Evolutionary conservation across 164 flowering plant species (phyloP), one percentile per base, ranked within the genome.

Genomic region (Tetrastigma voinierianum): DNA sequence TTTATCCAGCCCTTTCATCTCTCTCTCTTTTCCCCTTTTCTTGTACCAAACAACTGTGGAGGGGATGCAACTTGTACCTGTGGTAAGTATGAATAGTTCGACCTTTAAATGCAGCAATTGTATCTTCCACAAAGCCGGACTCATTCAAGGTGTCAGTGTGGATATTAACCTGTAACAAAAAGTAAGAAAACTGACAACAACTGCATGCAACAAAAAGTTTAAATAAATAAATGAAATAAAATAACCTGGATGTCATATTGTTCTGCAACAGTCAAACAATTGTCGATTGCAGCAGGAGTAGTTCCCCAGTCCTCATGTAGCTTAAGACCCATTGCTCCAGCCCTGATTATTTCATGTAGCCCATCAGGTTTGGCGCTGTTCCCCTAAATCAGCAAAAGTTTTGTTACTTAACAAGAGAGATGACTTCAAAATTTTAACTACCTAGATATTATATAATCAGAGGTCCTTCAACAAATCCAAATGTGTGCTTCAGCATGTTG

Each of bases 101-200:
- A 43, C 66, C 91, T 71, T 87, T 88, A 73, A 96, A 93, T 59
- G 99, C 91, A 54, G 81, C 91, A 72, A 96, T 90, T 45, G 98
- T 84, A 46, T 96, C 91, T 68, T 96, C 99, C 67, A 96, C 98
- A 79, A 90, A 96, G 70, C 98, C 99, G 79, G 99, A 96, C 83
- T 96, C 99, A 76, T 96, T 96, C 74, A 96, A 78, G 55, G 99
- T 96, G 75, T 93, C 99, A 4, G 99, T 96, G 61, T 96, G 99
- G 67, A 96, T 96, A 75, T 95, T 92, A 59, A 95, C 96, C 99
- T 92, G 81, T 40, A n/a, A 12, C 44, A 68, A 6, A 56, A 46
- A 55, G 8, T 24, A 14, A 15, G 6, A 51, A 18, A 65, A 44
- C 24, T 25, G 16, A 49, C n/a, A 20, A 47, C 0, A 53, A n/a